A percentile compares a stretch with the other conserved stretches of the same genome.
Evolutionary conservation across 129 eudicot species (phyloP).

Genomic region (Silybum marianum): DNA sequence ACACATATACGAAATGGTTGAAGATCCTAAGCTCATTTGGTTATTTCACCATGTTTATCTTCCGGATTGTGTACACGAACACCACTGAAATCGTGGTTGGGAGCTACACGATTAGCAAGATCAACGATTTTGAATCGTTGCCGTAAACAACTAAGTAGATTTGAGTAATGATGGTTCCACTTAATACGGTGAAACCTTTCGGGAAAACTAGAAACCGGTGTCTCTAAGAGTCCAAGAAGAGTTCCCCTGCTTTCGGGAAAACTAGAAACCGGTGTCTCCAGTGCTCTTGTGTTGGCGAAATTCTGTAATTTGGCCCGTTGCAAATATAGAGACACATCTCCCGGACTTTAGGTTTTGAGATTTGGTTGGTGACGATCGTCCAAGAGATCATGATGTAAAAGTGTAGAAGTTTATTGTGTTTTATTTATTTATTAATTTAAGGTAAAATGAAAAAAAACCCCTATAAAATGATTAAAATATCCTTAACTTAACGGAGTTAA

Average conservation of each 20-base stretch:
- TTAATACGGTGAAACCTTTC: no score
- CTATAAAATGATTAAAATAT: no score
- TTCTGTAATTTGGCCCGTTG: conserved; percentile 50
- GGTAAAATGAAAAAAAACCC: no score
- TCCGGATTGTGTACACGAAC: conserved; percentile 53
- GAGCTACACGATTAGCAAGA: conserved; percentile 67
- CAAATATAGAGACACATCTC: conserved; percentile 64
- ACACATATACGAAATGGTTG: conserved; percentile 59
- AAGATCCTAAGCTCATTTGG: conserved; percentile 59
- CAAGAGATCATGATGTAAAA: conserved; percentile 56
- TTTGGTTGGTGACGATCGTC: conserved; percentile 45
- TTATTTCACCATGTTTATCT: conserved; percentile 42
- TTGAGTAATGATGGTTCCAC: conserved; percentile 83
- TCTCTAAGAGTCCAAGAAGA: no score
- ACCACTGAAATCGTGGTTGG: conserved; percentile 59
- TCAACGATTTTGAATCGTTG: conserved; percentile 54
- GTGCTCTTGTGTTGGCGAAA: conserved; percentile 54
- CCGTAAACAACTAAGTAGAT: conserved; percentile 60
- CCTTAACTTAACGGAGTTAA: no score
- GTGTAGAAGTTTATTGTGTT: no score
- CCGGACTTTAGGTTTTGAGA: conserved; percentile 48
- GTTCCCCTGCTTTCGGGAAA: conserved; percentile 76
- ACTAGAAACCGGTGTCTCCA: conserved; percentile 57
- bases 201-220: no score
- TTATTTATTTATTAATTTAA: no score